Percentiles rank a stretch among this genome's conserved stretches.
Evolutionary conservation across 2,329 filamentous ascomycete species (phyloP).

Genomic region (Nigrospora sphaerica): DNA sequence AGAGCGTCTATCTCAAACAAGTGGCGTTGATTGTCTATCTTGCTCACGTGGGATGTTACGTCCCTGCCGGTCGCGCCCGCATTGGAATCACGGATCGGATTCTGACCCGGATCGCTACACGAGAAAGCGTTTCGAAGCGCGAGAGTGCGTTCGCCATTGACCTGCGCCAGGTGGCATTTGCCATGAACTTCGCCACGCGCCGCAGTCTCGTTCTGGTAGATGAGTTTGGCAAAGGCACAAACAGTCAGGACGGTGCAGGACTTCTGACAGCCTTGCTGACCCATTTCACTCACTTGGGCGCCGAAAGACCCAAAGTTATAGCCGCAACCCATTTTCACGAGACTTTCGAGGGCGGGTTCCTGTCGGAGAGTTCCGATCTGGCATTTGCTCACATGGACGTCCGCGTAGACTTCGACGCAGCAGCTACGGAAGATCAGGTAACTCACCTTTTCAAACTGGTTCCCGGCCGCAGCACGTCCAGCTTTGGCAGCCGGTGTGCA

Average conservation of each 20-base stretch:
- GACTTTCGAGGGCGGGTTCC: slow-evolving; percentile 59
- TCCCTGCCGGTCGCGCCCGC: slow-evolving; percentile 68
- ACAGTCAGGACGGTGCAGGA: slow-evolving; percentile 49
- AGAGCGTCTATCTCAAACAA: slow-evolving; percentile 94
- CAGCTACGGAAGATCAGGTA: slow-evolving; percentile 52
- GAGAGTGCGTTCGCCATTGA: slow-evolving; percentile 69
- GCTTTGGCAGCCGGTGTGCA: slow-evolving; percentile 82
- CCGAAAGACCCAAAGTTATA: slow-evolving; percentile 47
- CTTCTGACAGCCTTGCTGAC: slow-evolving; percentile 50
- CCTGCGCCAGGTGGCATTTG: slow-evolving; percentile 76
- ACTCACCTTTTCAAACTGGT: slow-evolving; percentile 68
- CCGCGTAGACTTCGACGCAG: slow-evolving; percentile 44
- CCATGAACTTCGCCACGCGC: slow-evolving; percentile 65
- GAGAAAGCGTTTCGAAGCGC: slow-evolving; percentile 51
- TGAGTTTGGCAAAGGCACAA: slow-evolving; percentile 72
- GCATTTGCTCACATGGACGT: slow-evolving; percentile 68
- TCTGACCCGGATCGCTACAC: slow-evolving; percentile 74
- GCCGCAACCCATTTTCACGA: slow-evolving; percentile 62
- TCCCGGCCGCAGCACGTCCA: slow-evolving; percentile 65
- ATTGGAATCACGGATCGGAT: slow-evolving; percentile 93
- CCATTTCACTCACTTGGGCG: slow-evolving; percentile 42
- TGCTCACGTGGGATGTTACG: slow-evolving; percentile 87
- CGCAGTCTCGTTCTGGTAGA: slow-evolving; percentile 83
- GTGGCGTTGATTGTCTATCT: slow-evolving; percentile 85
- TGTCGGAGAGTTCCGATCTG: slow-evolving; percentile 43